These are phyloP conservation scores for Hypoxylon sp. DNA, from an alignment of 2,329 filamentous ascomycete genomes.

Conservation along the genomic window DNA sequence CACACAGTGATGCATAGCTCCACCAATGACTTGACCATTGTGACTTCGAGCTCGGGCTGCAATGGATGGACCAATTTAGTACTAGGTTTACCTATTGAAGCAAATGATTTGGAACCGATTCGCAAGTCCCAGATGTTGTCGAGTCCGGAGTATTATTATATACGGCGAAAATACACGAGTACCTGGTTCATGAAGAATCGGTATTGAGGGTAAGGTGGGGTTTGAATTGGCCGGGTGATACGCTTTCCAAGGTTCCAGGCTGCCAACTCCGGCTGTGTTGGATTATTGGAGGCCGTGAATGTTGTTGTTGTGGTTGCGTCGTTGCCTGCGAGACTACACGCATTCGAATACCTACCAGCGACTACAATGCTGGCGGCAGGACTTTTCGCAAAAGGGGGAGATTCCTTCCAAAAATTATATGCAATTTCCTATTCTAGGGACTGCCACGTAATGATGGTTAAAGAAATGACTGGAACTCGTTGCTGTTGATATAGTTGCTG, in stretches of 20 bases:
- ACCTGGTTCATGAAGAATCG: background rate
- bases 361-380: background rate
- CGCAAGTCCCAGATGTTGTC: background rate
- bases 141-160: background rate
- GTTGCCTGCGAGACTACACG: background rate
- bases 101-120: background rate
- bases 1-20: constrained; percentile 67
- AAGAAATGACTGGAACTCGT: constrained; percentile 5
- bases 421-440: background rate
- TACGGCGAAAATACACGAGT: background rate
- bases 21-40: constrained; percentile 63
- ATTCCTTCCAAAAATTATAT: background rate
- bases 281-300: background rate
- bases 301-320: background rate
- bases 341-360: background rate
- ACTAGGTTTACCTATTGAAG: background rate
- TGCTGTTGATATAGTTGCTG: constrained; percentile 1
- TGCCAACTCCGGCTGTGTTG: background rate
- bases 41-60: constrained; percentile 4
- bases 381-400: background rate
- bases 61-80: background rate
- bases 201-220: background rate
- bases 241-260: background rate
- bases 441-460: background rate
- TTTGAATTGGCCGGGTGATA: background rate